phyloP scores from a whole-genome alignment of 176 grass and related monocot genomes.

The Zoysia pacifica region DNA sequence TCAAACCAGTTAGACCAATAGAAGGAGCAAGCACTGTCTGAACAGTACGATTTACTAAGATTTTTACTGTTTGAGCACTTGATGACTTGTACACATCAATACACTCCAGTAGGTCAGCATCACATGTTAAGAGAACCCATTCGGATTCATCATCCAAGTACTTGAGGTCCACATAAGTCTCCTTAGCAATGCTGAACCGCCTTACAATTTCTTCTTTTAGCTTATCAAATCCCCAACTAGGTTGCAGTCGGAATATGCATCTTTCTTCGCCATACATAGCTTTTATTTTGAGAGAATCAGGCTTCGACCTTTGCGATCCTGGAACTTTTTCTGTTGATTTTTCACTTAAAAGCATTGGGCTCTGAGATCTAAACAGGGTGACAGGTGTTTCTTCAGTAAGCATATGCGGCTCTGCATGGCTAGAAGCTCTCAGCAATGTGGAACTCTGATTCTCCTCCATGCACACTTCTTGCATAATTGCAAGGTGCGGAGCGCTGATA shows the following conservation, averaged over 20 bases:
- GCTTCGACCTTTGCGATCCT: slow-evolving; percentile 39
- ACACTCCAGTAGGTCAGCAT: slow-evolving; percentile 88
- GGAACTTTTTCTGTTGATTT: slow-evolving; percentile 34
- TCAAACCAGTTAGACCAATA: slow-evolving; percentile 42
- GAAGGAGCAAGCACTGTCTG: slow-evolving; percentile 40
- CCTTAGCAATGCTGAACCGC: slow-evolving; percentile 55
- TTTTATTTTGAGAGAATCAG: slow-evolving; percentile 84
- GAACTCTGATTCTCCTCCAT: slow-evolving; percentile 64
- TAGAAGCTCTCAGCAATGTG: slow-evolving; percentile 29
- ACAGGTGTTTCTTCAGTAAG: slow-evolving; percentile 46
- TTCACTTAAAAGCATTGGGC: slow-evolving; percentile 47
- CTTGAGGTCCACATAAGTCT: slow-evolving; percentile 58
- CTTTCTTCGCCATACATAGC: slow-evolving; percentile 86
- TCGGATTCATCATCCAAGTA: slow-evolving; percentile 98
- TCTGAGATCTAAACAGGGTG: slow-evolving; percentile 39
- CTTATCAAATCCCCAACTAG: slow-evolving; percentile 65
- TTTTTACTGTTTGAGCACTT: slow-evolving; percentile 68
- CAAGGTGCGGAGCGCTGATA: slow-evolving; percentile 33
- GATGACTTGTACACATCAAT: slow-evolving; percentile 79
- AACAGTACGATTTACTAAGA: slow-evolving; percentile 54
- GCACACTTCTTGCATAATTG: slow-evolving; percentile 53
- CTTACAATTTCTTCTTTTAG: slow-evolving; percentile 79
- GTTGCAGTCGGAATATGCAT: slow-evolving; percentile 85
- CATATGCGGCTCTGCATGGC: slow-evolving; percentile 31
- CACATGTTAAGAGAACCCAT: slow-evolving; percentile 93